Evolutionary conservation across 1,284 basidiomycete genomes (phyloP), one percentile per base, ranked within the genome.

Genomic region (Melanopsichium pennsylvanicum): DNA sequence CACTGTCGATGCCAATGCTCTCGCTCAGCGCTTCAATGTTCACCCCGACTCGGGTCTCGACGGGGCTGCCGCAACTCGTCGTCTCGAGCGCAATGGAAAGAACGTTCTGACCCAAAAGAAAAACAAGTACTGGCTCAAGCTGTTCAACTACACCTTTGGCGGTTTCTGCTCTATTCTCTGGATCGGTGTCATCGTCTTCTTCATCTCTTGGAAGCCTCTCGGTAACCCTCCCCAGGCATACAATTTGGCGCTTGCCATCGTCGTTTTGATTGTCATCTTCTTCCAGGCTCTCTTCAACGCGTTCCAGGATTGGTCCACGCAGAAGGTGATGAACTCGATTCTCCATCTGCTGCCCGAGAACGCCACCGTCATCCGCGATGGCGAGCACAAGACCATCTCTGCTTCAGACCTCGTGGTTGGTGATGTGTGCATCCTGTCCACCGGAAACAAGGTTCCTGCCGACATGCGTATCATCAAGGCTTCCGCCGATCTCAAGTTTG

Each of bases 391-490:
- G 33, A 84, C 84, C 3, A 84, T 89, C 47, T 85, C 88, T 22
- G 88, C 88, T 10, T 84, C 86, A 13, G 85, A 87, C 19, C 83
- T 90, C 2, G 88, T 89, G 40, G 87, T 86, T 67, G 88, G 88
- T 19, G 88, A 90, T 74, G 74, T 89, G 40, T 88, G 89, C 36
- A 45, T 76, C 26, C 52, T 84, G 26, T 70, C 78, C 8, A 72
- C 86, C 50, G 86, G 86, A 11, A 62, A 68, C 43, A 79, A 80
- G 52, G 62, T 81, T 3, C 86, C 87, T 0, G 83, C 84, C 10
- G 85, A 85, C 47, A 80, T 88, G 47, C 69, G 75, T 19, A 46
- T 74, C 38, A 51, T 74, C 55, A 83, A 85, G n/a, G 75, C 84
- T 79, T 79, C 78, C 32, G 77, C 82, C 6, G 87, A 88, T 66